Base-by-base conservation (phyloP, 768 basidiomycete species). In the Calocera cornea region DNA sequence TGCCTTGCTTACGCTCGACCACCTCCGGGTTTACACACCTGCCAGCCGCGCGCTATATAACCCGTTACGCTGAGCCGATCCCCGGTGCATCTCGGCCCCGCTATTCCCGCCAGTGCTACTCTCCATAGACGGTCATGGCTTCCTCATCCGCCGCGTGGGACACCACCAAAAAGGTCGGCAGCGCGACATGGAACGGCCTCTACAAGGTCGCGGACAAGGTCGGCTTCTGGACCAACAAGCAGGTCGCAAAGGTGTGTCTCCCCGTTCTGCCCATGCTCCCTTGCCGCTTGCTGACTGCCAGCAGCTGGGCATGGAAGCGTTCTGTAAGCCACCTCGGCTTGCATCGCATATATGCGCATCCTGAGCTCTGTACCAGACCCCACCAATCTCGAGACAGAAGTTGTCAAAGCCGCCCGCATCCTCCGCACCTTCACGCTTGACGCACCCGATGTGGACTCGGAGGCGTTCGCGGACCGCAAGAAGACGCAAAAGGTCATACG, bases 341-440 rank as follows among this genome's bases (percentile, higher is more conserved):
- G 19, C 7, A 24, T 47, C 8, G 24, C 16, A 17, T 8, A 7
- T 47, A 47, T 47, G 19, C 19, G 44, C 44, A 19, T 19, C 19
- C 24, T 47, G 24, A 47, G 16, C 44, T 3, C 36, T 7, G 5
- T 3, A 47, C 5, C 24, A 47, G 44, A 47, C 44, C 44, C 44
- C 16, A 47, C 44, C 7, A 17, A 47, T 7, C 44, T 47, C 44
- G 44, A 66, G 29, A 27, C 24, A 41, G 68, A 68, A 63, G 24
- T 66, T 7, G 33, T 50, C 29, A 66, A 66, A 31, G 29, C 33
- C 29, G 29, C 33, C 29, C 40, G 66, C 11, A 66, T 66, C 22
- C 49, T 66, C 24, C 40, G 41, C 33, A 50, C 41, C 2, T 66
- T 66, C 66, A 66, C 66, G 16, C 44, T 47, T 19, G 44, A 47